Conservation (phyloP, 352 stramenopile species). For the Phytophthora nicotianae region DNA sequence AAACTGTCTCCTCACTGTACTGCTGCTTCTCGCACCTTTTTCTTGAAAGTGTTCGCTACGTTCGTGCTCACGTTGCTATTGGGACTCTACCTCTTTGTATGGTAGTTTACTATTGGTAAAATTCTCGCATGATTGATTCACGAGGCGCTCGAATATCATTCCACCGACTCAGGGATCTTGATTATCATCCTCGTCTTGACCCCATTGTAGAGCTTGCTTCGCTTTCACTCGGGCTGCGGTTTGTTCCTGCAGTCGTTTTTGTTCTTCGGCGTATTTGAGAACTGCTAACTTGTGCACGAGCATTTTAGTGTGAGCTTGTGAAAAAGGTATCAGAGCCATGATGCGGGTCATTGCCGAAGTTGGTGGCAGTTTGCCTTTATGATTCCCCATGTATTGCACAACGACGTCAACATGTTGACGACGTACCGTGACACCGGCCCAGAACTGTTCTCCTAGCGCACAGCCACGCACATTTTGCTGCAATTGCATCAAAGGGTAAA, state of each 20-base stretch:
- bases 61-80: slow-evolving; percentile 65
- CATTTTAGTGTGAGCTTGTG: slow-evolving; percentile 25
- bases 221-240: slow-evolving; percentile 15
- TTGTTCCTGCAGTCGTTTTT: slow-evolving; percentile 27
- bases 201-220: slow-evolving; percentile 7
- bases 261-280: slow-evolving; percentile 40
- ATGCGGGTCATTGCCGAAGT: slow-evolving; percentile 41
- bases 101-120: too few relatives aligned
- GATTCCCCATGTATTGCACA: slow-evolving; percentile 65
- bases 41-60: slow-evolving; percentile 72
- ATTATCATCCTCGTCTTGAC: slow-evolving; percentile 12
- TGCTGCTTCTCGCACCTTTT: slow-evolving; percentile 62
- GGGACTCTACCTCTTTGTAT: slow-evolving; percentile 52
- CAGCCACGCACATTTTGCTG: slow-evolving; percentile 60
- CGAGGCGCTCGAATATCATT: not conserved
- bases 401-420: slow-evolving; percentile 52
- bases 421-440: slow-evolving; percentile 38
- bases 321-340: slow-evolving; percentile 46
- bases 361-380: slow-evolving; percentile 53
- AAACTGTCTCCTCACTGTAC: slow-evolving; percentile 46
- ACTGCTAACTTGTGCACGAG: slow-evolving; percentile 29
- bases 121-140: not conserved
- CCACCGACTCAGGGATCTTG: not conserved
- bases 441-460: slow-evolving; percentile 59
- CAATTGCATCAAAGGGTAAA: slow-evolving; percentile 56